phyloP scores from a whole-genome alignment of 805 yeast species.

The Starmera quercuum region DNA sequence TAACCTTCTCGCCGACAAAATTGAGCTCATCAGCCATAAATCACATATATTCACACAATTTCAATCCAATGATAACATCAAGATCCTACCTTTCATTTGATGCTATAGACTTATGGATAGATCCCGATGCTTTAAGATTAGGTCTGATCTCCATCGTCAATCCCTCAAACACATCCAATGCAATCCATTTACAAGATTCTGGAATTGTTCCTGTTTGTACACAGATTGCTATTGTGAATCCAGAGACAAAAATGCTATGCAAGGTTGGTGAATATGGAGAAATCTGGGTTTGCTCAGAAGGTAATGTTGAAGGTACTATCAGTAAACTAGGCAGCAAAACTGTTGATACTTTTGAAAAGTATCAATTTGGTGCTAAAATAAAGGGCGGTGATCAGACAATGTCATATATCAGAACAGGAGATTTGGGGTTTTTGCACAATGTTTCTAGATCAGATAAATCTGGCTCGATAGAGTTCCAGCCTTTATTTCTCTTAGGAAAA shows the following conservation, averaged over 20 bases:
- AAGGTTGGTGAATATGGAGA: constrained; percentile 92
- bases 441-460: constrained; percentile 41
- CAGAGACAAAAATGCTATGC: constrained; percentile 77
- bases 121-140: constrained; percentile 82
- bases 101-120: constrained; percentile 80
- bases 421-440: constrained; percentile 84
- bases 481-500: constrained; percentile 77
- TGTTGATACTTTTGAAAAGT: constrained; percentile 11
- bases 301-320: constrained; percentile 51
- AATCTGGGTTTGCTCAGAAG: constrained; percentile 92
- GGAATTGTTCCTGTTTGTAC: constrained; percentile 96
- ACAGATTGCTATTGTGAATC: constrained; percentile 89
- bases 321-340: constrained; percentile 40
- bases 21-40: constrained; percentile 65
- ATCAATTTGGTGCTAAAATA: constrained; percentile 57
- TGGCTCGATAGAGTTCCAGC: constrained; percentile 47
- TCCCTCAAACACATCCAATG: constrained; percentile 59
- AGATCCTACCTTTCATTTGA: constrained; percentile 85
- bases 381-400: constrained; percentile 55
- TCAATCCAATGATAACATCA: constrained; percentile 78
- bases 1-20: constrained; percentile 55
- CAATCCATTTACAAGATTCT: constrained; percentile 80
- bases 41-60: constrained; percentile 67
- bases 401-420: constrained; percentile 82
- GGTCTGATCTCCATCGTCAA: constrained; percentile 79